These are phyloP conservation scores for Wickerhamiella allomyrinae DNA, from an alignment of 805 yeast species.

Conservation along the genomic window DNA sequence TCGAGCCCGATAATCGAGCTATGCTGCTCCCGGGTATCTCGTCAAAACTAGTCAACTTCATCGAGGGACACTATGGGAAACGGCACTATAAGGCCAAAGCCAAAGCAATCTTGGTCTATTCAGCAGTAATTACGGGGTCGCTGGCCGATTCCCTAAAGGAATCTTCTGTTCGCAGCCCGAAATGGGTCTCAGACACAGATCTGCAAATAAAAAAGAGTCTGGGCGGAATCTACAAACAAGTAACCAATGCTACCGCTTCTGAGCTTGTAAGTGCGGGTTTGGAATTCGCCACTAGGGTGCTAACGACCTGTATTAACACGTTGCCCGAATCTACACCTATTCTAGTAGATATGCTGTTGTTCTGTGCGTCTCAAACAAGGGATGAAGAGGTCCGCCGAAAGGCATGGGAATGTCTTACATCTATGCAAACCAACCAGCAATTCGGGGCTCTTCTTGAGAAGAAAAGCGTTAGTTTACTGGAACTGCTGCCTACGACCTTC, in stretches of 20 bases:
- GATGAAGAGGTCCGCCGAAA: background rate
- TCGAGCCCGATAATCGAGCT: constrained; percentile 8
- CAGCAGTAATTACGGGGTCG: constrained; percentile 1
- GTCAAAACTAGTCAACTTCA: constrained; percentile 12
- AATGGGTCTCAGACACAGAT: background rate
- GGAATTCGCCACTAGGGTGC: constrained; percentile 2
- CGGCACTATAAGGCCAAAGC: constrained; percentile 10
- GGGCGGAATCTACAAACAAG: background rate
- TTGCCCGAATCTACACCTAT: background rate
- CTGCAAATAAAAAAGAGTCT: background rate
- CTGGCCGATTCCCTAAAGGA: constrained; percentile 4
- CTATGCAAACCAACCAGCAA: background rate
- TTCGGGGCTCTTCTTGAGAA: background rate
- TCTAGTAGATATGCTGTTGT: constrained; percentile 6
- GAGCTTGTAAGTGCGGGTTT: background rate
- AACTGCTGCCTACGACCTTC: constrained; percentile 5
- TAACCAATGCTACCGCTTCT: background rate
- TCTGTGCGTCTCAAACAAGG: constrained; percentile 3
- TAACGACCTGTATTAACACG: background rate
- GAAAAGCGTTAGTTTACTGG: constrained; percentile 1
- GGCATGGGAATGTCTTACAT: constrained; percentile 1
- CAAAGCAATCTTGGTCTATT: constrained; percentile 6
- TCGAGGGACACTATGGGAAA: constrained; percentile 5
- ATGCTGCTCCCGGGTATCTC: constrained; percentile 12
- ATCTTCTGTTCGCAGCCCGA: background rate